Evolutionary conservation across 345 rosid genomes (phyloP).

Genomic region (Citrus sinensis): DVS_A1.0 CM039161.1:22903001-22903500

Average conservation of each 20-base stretch:
- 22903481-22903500: constrained; percentile 8
- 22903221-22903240: constrained; percentile 34
- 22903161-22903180: background rate
- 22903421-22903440: constrained; percentile 55
- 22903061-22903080: constrained; percentile 64
- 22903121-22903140: background rate
- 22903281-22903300: constrained; percentile 46
- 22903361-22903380: constrained; percentile 24
- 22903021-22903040: constrained; percentile 76
- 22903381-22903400: constrained; percentile 43
- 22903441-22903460: constrained; percentile 53
- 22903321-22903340: constrained; percentile 32
- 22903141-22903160: constrained; percentile 3
- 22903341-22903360: constrained; percentile 39
- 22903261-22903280: constrained; percentile 36
- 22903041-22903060: constrained; percentile 72
- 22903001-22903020: constrained; percentile 60
- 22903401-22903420: constrained; percentile 31
- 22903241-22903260: constrained; percentile 53
- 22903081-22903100: constrained; percentile 41
- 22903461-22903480: constrained; percentile 27
- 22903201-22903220: constrained; percentile 4
- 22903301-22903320: constrained; percentile 38
- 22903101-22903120: constrained; percentile 1
- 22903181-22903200: background rate